Base-by-base conservation (phyloP, 2,329 filamentous ascomycete genomes). In the Colletotrichum cordylinicola region DNA sequence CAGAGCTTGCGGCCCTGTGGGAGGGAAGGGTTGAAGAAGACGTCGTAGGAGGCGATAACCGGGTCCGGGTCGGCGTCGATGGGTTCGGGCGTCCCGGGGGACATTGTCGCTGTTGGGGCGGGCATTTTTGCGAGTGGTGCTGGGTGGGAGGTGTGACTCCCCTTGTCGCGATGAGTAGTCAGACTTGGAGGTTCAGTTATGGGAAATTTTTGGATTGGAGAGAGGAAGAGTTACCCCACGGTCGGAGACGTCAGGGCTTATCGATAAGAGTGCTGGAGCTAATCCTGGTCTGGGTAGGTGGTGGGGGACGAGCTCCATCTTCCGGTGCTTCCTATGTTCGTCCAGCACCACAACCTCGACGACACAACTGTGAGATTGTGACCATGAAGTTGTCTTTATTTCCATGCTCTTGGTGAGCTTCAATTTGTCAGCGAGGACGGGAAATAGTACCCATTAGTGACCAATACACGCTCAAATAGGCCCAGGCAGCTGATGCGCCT, bases 21-120 rank as follows among this genome's bases (percentile, higher is more conserved):
- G 61, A 94, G 90, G 24, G 90, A 87, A 27, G 95, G 94, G 80
- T 96, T 98, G 82, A 98, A 92, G 86, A 94, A 96, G 84, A 98
- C 92, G 82, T 95, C 91, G 90, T 98, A 98, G 77, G 90, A 92
- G 56, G 92, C 90, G 69, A 94, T 89, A 78, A 96, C 89, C 70
- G 94, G 94, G 81, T 96, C 94, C 24, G 90, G 84, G 62, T 92
- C 90, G 52, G 67, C 52, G 48, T 82, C 77, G 70, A 78, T 75
- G 35, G 80, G 43, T 12, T 52, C 43, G 43, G 43, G 43, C 43
- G 43, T 52, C 43, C 43, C 43, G 43, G 43, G 71, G 61, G 80
- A 80, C 81, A 83, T 83, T 21, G 68, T 64, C 33, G 74, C 74
- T 69, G 29, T 76, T 18, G 74, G 74, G 64, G 74, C 74, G 29